Conservation (phyloP, 164 flowering plant species). For the Stephania yunnanensis region DNA sequence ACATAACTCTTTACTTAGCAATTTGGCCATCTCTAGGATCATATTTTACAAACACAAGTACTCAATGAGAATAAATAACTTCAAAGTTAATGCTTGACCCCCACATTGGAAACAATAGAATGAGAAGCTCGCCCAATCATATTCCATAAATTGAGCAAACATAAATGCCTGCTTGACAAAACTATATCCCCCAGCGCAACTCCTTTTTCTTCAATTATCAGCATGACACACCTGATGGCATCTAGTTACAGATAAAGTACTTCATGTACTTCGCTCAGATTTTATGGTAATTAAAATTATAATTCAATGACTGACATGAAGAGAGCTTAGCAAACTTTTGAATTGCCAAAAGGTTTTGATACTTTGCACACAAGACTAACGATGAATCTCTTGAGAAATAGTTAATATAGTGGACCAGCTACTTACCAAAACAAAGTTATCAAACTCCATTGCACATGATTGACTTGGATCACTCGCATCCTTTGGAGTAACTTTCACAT, state of each 20-base stretch:
- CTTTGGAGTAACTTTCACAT: constrained; percentile 59
- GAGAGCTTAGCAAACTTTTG: no score
- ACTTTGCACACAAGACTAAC: not conserved
- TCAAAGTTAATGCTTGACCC: not conserved
- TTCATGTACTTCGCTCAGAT: not conserved
- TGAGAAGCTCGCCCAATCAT: not conserved
- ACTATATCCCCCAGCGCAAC: not conserved
- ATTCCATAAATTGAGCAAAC: not conserved
- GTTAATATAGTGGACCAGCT: not conserved
- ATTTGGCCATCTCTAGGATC: not conserved
- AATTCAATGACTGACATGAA: not conserved
- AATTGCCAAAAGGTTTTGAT: not conserved
- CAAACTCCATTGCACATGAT: constrained; percentile 85
- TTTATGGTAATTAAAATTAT: not conserved
- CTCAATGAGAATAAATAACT: not conserved
- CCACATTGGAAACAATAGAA: not conserved
- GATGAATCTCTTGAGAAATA: not conserved
- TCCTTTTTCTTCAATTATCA: not conserved
- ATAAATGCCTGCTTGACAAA: not conserved
- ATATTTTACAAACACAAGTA: not conserved
- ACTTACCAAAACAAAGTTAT: constrained; percentile 84
- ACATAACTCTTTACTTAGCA: not conserved
- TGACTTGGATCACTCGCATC: constrained; percentile 69
- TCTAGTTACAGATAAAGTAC: not conserved
- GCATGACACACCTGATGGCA: not conserved